Conservation (phyloP, 305 asterid genomes). For the Lippia alba region DNA sequence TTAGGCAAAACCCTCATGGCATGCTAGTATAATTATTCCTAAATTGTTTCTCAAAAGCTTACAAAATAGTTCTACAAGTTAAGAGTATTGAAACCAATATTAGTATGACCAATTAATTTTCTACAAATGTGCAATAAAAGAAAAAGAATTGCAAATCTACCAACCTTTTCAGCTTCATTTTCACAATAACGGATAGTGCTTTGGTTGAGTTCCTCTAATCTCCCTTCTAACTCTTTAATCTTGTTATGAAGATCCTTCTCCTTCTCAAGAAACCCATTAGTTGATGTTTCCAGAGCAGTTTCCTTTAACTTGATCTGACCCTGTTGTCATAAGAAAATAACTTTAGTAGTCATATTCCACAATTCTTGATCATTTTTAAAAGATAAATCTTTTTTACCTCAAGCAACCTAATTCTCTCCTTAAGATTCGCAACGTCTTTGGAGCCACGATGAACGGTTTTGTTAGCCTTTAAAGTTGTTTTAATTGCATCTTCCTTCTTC, state of each 20-base stretch:
- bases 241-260: constrained; percentile 73
- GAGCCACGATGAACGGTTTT: constrained; percentile 44
- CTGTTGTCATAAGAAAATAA: constrained; percentile 43
- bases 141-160: constrained; percentile 27
- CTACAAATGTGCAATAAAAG: constrained; percentile 12
- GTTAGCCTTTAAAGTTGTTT: constrained; percentile 40
- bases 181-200: constrained; percentile 45
- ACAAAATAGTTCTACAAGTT: no score
- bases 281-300: constrained; percentile 65
- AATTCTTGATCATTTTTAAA: constrained; percentile 3
- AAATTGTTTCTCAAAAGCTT: no score
- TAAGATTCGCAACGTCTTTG: constrained; percentile 63
- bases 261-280: constrained; percentile 67
- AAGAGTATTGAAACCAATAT: background rate
- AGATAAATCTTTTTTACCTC: constrained; percentile 54
- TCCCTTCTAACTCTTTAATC: constrained; percentile 67
- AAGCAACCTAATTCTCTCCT: constrained; percentile 77
- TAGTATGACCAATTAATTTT: background rate
- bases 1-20: no score
- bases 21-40: no score
- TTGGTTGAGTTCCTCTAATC: constrained; percentile 54
- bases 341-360: background rate
- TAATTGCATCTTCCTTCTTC: constrained; percentile 62
- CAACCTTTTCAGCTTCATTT: constrained; percentile 56
- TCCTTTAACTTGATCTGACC: constrained; percentile 74